Base-by-base conservation (phyloP, 148 eudicot species). In the Chenopodium quinoa region DNA sequence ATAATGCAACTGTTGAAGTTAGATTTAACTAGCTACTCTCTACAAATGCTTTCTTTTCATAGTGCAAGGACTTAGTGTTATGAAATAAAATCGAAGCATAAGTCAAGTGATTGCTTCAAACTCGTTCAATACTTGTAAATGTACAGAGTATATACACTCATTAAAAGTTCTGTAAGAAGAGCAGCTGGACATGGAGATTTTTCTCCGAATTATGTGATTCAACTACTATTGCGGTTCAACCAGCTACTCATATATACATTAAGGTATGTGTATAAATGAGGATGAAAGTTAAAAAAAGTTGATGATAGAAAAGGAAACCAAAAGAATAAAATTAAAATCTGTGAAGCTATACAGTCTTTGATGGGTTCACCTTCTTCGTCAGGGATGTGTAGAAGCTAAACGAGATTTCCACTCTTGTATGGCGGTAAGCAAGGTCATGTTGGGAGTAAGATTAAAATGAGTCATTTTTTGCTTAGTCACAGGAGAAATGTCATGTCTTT, bases 361-460 rank as follows among this genome's bases (percentile, higher is more conserved):
- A 7, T 1, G 17, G 13, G 34, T 40, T 78, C 40, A 14, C 22
- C 9, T 7, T 23, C 67, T 20, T 2, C 62, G 3, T 88, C 84
- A 81, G 70, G 70, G 19, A 37, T 72, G 69, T 78, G 81, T 40
- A 74, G 87, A 77, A 72, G 87, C 79, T 40, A 80, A 27, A 71
- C 81, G 86, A 71, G 86, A 89, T 79, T 84, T 87, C 98, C 98
- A 95, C 19, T 95, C 93, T 64, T 89, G 91, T 84, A 92, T 93
- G 76, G 97, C 97, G 17, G 88, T 88, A 64, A 86, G 91, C 80
- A 95, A 71, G n/a, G 92, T 84, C 82, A 87, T 94, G 84, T 95
- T 93, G 31, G 90, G 97, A 25, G 88, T 88, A 34, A 95, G 88
- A 62, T 34, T 72, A 75, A 86, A 90, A 85, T 95, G 92, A 78